These are phyloP conservation scores for Aspergillus terreus DNA, from an alignment of 2,329 filamentous ascomycete species.

Conservation along the genomic window DNA sequence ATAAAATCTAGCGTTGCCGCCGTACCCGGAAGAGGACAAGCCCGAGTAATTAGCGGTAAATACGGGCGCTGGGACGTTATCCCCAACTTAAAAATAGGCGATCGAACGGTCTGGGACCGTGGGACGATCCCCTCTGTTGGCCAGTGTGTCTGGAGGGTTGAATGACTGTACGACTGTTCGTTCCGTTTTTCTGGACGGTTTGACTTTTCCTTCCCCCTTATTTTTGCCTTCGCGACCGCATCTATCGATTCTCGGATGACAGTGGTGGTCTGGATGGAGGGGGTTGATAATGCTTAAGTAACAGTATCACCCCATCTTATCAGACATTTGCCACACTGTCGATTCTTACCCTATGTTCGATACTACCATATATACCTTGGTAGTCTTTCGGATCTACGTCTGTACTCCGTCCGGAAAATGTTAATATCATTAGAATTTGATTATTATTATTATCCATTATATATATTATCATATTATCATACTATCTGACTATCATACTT, in stretches of 20 bases:
- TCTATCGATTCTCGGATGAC: not conserved
- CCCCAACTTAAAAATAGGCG: constrained; percentile 22
- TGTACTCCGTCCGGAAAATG: too few relatives aligned
- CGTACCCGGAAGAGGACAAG: constrained; percentile 14
- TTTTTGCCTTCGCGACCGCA: not conserved
- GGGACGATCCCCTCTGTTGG: constrained; percentile 17
- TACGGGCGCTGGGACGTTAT: constrained; percentile 9
- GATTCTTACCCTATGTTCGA: too few relatives aligned
- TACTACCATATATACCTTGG: too few relatives aligned
- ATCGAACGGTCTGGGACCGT: constrained; percentile 25
- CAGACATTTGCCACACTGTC: not conserved
- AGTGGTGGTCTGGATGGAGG: too few relatives aligned
- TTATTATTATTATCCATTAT: not conserved
- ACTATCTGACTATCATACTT: not conserved
- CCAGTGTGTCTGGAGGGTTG: constrained; percentile 16
- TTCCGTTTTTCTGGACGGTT: not conserved
- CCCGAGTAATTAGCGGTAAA: constrained; percentile 12
- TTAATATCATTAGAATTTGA: too few relatives aligned
- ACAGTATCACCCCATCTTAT: not conserved
- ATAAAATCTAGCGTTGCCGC: constrained; percentile 11
- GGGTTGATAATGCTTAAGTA: not conserved
- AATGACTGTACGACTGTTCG: not conserved
- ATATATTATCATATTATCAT: not conserved
- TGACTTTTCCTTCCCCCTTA: not conserved
- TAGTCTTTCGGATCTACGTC: too few relatives aligned